phyloP scores from a whole-genome alignment of 2,329 filamentous ascomycete species.

The Daldinia sp. region DNA sequence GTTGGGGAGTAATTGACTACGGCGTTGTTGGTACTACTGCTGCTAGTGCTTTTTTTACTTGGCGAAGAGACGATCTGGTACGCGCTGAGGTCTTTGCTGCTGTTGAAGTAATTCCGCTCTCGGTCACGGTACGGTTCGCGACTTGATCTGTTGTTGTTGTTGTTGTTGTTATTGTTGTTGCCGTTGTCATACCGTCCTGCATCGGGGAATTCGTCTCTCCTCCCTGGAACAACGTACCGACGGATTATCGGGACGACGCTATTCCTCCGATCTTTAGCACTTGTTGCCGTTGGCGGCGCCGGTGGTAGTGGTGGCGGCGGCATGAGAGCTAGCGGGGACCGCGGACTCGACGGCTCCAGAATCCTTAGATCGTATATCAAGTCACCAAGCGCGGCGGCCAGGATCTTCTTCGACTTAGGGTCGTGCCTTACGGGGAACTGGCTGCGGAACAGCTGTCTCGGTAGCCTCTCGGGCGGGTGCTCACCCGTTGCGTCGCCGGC shows the following conservation, averaged over 20 bases:
- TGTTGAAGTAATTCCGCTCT: too few species aligned
- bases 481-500: too few species aligned
- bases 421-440: slow-evolving; percentile 75
- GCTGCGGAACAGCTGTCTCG: slow-evolving; percentile 80
- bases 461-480: slow-evolving; percentile 77
- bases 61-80: too few species aligned
- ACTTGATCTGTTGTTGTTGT: slow-evolving; percentile 2
- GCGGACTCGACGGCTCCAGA: slow-evolving; percentile 2
- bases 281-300: slow-evolving; percentile 13
- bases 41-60: too few species aligned
- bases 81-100: too few species aligned
- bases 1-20: slow-evolving; percentile 3
- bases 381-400: slow-evolving; percentile 70
- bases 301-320: slow-evolving; percentile 17
- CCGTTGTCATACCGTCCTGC: slow-evolving; percentile 3
- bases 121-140: too few species aligned
- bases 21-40: too few species aligned
- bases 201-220: slow-evolving; percentile 12
- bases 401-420: slow-evolving; percentile 66
- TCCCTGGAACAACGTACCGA: slow-evolving; percentile 7
- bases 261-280: slow-evolving; percentile 3
- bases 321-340: slow-evolving; percentile 26
- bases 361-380: slow-evolving; percentile 45
- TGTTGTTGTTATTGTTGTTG: background rate
- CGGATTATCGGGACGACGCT: slow-evolving; percentile 2